Evolutionary conservation across 2,329 filamentous ascomycete species (phyloP).

Genomic region (Trichophyton mentagrophytes): DNA sequence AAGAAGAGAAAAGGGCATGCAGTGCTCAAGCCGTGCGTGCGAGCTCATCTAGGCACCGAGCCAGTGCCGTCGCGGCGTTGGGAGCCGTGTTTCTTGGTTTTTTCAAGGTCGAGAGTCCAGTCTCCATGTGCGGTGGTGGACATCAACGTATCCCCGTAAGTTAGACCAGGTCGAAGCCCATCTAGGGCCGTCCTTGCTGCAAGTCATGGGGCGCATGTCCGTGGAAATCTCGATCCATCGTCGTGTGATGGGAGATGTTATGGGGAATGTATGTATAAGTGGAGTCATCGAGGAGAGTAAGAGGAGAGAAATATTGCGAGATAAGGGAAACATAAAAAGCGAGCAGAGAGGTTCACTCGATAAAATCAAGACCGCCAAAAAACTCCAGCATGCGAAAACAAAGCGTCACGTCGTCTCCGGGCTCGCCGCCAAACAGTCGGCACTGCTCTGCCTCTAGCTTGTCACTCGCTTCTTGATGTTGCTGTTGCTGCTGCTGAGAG

Average conservation of each 20-base stretch:
- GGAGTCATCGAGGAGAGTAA: neutral
- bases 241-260: neutral
- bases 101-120: neutral
- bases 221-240: neutral
- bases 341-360: conserved; percentile 13
- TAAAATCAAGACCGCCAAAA: conserved; percentile 38
- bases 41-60: neutral
- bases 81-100: neutral
- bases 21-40: neutral
- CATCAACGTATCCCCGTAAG: neutral
- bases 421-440: conserved; percentile 35
- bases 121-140: neutral
- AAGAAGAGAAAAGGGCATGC: neutral
- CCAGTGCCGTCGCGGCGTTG: neutral
- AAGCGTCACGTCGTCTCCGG: conserved; percentile 32
- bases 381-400: conserved; percentile 40
- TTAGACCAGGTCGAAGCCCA: neutral
- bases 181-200: neutral
- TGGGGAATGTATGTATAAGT: neutral
- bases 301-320: neutral
- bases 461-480: conserved; percentile 10
- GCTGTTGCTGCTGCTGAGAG: conserved; percentile 18
- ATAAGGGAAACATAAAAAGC: neutral
- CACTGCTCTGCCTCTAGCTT: conserved; percentile 30
- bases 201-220: neutral